Conservation (phyloP, 2,329 filamentous ascomycete genomes). For the Cylindrodendrum hubeiense region DNA sequence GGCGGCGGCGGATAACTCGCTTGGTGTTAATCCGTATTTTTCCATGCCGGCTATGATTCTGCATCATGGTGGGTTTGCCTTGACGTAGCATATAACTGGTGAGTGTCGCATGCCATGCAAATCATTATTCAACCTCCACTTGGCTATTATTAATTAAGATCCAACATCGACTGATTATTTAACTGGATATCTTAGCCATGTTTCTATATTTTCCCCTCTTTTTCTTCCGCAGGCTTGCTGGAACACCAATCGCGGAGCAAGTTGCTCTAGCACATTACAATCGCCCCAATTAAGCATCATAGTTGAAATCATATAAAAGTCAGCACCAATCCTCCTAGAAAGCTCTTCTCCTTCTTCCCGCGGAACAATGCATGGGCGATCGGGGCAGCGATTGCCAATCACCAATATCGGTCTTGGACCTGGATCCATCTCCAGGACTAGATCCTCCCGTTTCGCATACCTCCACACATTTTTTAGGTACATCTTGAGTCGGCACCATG, state of each 20-base stretch:
- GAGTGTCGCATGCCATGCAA: no score
- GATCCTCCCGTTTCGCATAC: background rate
- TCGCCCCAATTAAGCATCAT: background rate
- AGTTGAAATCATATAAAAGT: background rate
- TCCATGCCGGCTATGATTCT: no score
- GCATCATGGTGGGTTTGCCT: no score
- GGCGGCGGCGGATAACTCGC: no score
- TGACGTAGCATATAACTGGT: no score
- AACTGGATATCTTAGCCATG: background rate
- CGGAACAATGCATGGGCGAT: background rate
- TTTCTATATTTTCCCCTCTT: background rate
- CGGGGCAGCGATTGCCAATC: background rate
- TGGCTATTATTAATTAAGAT: no score
- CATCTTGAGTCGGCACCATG: background rate
- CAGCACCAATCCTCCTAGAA: background rate
- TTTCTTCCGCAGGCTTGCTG: background rate
- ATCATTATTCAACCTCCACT: no score
- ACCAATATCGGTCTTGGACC: background rate
- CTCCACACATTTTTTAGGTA: background rate
- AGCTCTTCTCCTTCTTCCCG: conserved; percentile 2
- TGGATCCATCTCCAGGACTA: background rate
- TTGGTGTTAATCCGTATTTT: no score
- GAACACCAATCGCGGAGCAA: background rate
- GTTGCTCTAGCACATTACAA: background rate
- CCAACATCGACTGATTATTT: no score